A percentile compares a stretch with the other conserved stretches of the same genome.
Conservation (phyloP, 371 early-diverging fungal genomes). For the Gilbertella persicaria region DNA sequence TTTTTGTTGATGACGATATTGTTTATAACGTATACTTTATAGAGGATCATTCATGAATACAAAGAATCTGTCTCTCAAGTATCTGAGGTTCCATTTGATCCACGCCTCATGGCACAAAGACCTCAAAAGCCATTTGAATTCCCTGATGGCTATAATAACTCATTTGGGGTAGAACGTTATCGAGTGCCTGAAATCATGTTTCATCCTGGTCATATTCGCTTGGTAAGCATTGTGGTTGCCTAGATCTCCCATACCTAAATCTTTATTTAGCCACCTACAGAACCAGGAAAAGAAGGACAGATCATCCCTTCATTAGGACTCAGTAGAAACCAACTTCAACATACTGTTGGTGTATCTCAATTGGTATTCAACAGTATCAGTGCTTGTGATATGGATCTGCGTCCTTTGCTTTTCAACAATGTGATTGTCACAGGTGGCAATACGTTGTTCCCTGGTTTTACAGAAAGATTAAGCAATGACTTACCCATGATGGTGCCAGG, state of each 20-base stretch:
- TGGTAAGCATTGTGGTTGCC: conserved; percentile 4
- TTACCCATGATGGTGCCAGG: conserved; percentile 72
- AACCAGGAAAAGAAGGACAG: conserved; percentile 19
- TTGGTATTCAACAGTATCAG: conserved; percentile 72
- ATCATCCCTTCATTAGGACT: conserved; percentile 30
- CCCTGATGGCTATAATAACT: conserved; percentile 89
- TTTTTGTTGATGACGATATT: no score
- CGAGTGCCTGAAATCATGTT: conserved; percentile 85
- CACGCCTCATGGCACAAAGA: conserved; percentile 49
- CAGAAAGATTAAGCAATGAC: conserved; percentile 81
- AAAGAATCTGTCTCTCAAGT: conserved; percentile 93
- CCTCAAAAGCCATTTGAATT: conserved; percentile 90
- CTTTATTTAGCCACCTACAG: conserved; percentile 16
- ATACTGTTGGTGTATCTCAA: conserved; percentile 61
- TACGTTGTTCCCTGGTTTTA: conserved; percentile 84
- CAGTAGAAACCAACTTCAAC: conserved; percentile 38
- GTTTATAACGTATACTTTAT: no score
- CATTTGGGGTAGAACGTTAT: conserved; percentile 82
- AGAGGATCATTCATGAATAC: conserved; percentile 80
- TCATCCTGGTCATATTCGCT: conserved; percentile 14
- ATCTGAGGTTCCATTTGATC: conserved; percentile 70
- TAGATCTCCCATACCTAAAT: no score
- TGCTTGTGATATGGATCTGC: conserved; percentile 86
- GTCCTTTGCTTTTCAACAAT: conserved; percentile 77
- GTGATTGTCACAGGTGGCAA: conserved; percentile 92